phyloP scores from a whole-genome alignment of 345 rosid species.

The Salix udensis region DNA sequence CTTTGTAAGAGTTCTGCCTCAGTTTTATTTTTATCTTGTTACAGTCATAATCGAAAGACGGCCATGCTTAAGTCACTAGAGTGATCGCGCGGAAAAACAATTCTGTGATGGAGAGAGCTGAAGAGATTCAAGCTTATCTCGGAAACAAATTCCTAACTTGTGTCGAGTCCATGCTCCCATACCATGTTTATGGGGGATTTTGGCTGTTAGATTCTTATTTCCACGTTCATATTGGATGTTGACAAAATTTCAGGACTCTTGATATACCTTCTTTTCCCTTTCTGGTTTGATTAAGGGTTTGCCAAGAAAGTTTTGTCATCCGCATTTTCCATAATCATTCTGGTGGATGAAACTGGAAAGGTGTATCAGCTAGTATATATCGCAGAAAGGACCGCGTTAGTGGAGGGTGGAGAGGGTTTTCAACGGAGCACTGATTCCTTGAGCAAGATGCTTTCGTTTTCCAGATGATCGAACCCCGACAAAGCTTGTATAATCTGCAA shows the following conservation, averaged over 20 bases:
- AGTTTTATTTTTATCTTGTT: neutral
- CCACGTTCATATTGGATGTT: neutral
- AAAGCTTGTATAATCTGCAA: neutral
- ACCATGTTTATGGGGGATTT: slow-evolving; percentile 30
- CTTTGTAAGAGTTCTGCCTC: neutral
- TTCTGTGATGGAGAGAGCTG: slow-evolving; percentile 6
- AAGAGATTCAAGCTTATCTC: slow-evolving; percentile 14
- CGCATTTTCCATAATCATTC: slow-evolving; percentile 14
- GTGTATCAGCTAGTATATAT: slow-evolving; percentile 18
- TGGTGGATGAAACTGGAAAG: slow-evolving; percentile 20
- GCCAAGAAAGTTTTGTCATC: slow-evolving; percentile 6
- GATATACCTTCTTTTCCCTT: neutral
- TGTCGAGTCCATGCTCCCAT: slow-evolving; percentile 17
- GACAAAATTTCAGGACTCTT: neutral
- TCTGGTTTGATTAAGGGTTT: slow-evolving; percentile 8
- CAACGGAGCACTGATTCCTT: slow-evolving; percentile 11
- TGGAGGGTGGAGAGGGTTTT: slow-evolving; percentile 31
- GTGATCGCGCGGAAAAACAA: neutral
- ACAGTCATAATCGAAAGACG: neutral
- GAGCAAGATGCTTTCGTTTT: slow-evolving; percentile 27
- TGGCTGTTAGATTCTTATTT: slow-evolving; percentile 20
- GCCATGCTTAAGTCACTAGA: neutral
- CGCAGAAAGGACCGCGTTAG: slow-evolving; percentile 4
- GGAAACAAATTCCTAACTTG: slow-evolving; percentile 14
- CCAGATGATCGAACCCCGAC: slow-evolving; percentile 23